Percentiles rank a stretch among this genome's conserved stretches.
These are phyloP conservation scores for Suillus plorans DNA, from an alignment of 768 basidiomycete genomes.

Conservation along the genomic window DNA sequence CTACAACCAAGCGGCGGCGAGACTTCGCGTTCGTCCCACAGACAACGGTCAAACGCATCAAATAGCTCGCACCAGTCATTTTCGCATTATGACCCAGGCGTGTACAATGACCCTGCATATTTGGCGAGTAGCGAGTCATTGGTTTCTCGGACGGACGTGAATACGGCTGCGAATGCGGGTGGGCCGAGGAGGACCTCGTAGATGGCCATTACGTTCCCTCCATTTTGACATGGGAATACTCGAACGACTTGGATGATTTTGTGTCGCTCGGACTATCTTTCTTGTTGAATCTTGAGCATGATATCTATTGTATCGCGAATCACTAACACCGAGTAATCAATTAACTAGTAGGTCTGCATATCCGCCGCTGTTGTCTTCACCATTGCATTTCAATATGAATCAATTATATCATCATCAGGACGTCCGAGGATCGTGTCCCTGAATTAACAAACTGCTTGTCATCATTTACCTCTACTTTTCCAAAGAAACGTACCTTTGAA, in stretches of 20 bases:
- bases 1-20: conserved; percentile 12
- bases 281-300: background rate
- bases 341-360: background rate
- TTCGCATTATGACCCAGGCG: conserved; percentile 19
- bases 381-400: background rate
- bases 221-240: conserved; percentile 17
- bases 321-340: background rate
- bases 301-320: background rate
- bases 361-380: background rate
- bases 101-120: conserved; percentile 28
- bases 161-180: conserved; percentile 25
- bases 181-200: conserved; percentile 17
- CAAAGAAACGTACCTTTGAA: too few relatives aligned
- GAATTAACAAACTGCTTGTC: background rate
- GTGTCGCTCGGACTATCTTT: background rate
- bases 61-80: conserved; percentile 17
- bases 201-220: conserved; percentile 17
- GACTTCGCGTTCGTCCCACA: conserved; percentile 12
- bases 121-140: conserved; percentile 27
- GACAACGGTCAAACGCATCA: conserved; percentile 26
- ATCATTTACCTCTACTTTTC: too few relatives aligned
- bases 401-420: background rate
- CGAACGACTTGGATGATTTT: conserved; percentile 10
- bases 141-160: conserved; percentile 24
- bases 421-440: background rate